phyloP scores from a whole-genome alignment of 345 rosid species.

The Physaria fendleri region DNA sequence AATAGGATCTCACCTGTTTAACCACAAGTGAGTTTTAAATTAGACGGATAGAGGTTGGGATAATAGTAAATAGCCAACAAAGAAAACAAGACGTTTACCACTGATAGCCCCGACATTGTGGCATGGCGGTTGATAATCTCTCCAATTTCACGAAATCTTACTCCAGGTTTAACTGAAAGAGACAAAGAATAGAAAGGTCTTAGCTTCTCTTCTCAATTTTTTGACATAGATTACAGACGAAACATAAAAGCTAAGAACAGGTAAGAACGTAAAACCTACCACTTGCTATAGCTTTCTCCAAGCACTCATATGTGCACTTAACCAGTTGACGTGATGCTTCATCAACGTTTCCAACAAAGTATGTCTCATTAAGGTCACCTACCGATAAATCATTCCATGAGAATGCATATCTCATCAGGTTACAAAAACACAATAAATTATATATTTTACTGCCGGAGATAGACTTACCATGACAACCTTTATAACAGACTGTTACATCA shows the following conservation, averaged over 20 bases:
- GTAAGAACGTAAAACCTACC: slow-evolving; percentile 39
- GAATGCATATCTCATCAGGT: neutral
- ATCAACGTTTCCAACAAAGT: slow-evolving; percentile 91
- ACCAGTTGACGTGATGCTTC: slow-evolving; percentile 81
- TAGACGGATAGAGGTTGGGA: neutral
- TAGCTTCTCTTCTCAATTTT: neutral
- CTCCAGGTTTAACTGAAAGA: slow-evolving; percentile 85
- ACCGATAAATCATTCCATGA: slow-evolving; percentile 15
- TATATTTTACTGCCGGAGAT: neutral
- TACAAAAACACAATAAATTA: neutral
- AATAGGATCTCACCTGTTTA: slow-evolving; percentile 78
- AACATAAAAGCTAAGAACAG: neutral
- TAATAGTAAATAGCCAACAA: neutral
- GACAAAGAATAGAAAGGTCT: neutral
- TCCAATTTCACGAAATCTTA: slow-evolving; percentile 86
- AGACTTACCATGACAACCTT: slow-evolving; percentile 87
- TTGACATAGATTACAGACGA: neutral
- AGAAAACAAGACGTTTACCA: slow-evolving; percentile 49
- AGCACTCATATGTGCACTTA: slow-evolving; percentile 83
- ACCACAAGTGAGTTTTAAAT: slow-evolving; percentile 3
- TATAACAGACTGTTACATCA: slow-evolving; percentile 79
- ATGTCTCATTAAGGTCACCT: slow-evolving; percentile 98
- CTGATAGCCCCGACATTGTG: slow-evolving; percentile 84
- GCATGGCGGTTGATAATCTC: slow-evolving; percentile 92
- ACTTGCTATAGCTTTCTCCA: slow-evolving; percentile 82